Percentiles rank a stretch among this genome's conserved stretches.
Conservation (phyloP, 2,329 filamentous ascomycete genomes). For the Chrysoporthe puriensis region DNA sequence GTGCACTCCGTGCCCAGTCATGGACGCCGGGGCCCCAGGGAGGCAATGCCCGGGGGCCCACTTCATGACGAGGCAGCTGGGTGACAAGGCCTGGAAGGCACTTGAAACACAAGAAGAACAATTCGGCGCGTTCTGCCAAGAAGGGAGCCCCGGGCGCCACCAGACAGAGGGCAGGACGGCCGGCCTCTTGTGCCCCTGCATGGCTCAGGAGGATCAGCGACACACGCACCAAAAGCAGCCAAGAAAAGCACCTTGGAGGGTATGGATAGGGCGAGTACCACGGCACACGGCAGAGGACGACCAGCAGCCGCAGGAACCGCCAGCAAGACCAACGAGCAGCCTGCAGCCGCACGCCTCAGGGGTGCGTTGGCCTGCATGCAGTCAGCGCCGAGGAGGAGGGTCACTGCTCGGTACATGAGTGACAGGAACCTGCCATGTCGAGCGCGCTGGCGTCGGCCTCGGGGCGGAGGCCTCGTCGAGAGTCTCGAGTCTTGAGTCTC, state of each 20-base stretch:
- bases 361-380: slow-evolving; percentile 2
- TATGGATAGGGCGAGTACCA: background rate
- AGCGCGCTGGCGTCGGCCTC: too few relatives aligned
- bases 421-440: background rate
- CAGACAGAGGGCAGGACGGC: background rate
- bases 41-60: slow-evolving; percentile 16
- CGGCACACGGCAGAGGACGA: background rate
- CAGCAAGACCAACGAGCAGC: background rate
- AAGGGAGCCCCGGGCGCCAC: slow-evolving; percentile 8
- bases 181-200: slow-evolving; percentile 9
- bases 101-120: slow-evolving; percentile 24
- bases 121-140: slow-evolving; percentile 10
- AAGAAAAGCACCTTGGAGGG: too few relatives aligned
- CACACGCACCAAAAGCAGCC: slow-evolving; percentile 10
- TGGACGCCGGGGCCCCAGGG: slow-evolving; percentile 3
- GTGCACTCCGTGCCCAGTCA: slow-evolving; percentile 4
- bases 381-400: background rate
- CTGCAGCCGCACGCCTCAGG: slow-evolving; percentile 10
- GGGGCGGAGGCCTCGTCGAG: background rate
- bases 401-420: background rate
- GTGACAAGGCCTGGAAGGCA: slow-evolving; percentile 24
- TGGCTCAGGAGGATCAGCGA: slow-evolving; percentile 27
- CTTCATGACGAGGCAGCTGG: slow-evolving; percentile 18
- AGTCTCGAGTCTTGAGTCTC: too few relatives aligned
- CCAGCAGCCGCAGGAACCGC: background rate